phyloP scores from a whole-genome alignment of 2,329 filamentous ascomycete genomes.

The Cladosporium sphaerospermum region DNA sequence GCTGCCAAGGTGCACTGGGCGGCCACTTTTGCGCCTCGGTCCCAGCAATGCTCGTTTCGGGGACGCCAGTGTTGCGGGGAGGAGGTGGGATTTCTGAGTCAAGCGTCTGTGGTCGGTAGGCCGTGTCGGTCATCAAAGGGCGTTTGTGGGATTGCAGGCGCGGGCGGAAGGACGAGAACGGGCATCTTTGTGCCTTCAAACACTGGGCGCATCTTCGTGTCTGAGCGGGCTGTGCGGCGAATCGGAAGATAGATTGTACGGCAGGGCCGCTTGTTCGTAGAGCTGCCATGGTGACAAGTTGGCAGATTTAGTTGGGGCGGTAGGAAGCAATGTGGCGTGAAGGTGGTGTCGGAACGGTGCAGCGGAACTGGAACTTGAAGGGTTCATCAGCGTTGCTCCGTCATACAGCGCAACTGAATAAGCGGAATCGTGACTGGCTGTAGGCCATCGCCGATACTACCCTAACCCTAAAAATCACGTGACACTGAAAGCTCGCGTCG shows the following conservation, averaged over 20 bases:
- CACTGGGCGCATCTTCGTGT: conserved; percentile 38
- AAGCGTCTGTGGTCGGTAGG: conserved; percentile 57
- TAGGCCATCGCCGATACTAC: neutral
- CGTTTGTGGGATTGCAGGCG: conserved; percentile 48
- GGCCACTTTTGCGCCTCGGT: conserved; percentile 43
- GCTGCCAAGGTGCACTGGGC: conserved; percentile 40
- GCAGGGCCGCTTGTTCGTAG: conserved; percentile 24
- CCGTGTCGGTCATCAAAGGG: conserved; percentile 59
- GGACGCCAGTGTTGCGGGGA: conserved; percentile 52
- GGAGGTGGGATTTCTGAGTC: conserved; percentile 50
- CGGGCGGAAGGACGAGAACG: conserved; percentile 37
- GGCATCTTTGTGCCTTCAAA: conserved; percentile 33
- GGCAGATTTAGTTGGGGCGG: neutral
- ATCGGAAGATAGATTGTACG: conserved; percentile 31
- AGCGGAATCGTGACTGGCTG: conserved; percentile 5
- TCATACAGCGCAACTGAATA: neutral
- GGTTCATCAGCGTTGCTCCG: neutral
- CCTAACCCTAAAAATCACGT: neutral
- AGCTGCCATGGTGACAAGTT: conserved; percentile 23
- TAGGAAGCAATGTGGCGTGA: neutral
- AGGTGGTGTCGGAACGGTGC: neutral
- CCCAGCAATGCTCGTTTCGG: conserved; percentile 56
- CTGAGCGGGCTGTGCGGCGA: conserved; percentile 27
- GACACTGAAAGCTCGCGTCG: neutral
- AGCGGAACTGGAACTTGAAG: conserved; percentile 2